Base-by-base conservation (phyloP, 1,284 basidiomycete species). In the Rhodotorula sp. region DNA sequence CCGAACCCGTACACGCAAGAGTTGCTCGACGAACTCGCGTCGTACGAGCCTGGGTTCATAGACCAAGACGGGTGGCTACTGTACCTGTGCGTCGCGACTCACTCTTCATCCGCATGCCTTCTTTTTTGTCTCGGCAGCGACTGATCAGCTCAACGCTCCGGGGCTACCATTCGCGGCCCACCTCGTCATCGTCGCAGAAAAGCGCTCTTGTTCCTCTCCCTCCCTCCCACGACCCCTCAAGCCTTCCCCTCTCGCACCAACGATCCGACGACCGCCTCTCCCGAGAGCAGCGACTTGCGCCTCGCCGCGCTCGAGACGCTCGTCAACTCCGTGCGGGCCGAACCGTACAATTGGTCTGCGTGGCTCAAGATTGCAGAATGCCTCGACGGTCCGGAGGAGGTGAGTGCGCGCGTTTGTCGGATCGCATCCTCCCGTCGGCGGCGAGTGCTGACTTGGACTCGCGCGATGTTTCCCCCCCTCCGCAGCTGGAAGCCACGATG, bases 261-360 rank as follows among this genome's bases (percentile, higher is more conserved):
- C 47, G 29, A 18, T 49, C 39, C 43, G 39, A 23, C 29, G 39
- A 1, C n/a, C 52, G 31, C 34, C 12, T 3, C 62, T 12, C 26
- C 65, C 39, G 39, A 18, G 3, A n/a, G 23, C 39, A n/a, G 46
- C 67, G 87, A 87, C 61, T 85, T 90, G 74, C 86, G 91, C 57
- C 89, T 92, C 73, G 91, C 93, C 79, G 93, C 96, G 0, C 90
- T 96, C 49, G 92, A 94, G 79, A 88, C 85, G 75, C 86, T 89
- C 14, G 83, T 97, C 26, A 82, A 88, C 48, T 95, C 93, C 10
- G 89, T 98, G 62, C 85, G 87, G 62, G 85, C 85, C 5, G 93
- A 91, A 79, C 90, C 92, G 14, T 99, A 93, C 89, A 98, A 98
- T 80, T 99, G 97, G 96, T 92, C 91, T 39, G 86, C 90, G 6